These are phyloP conservation scores for Allomyces macrogynus DNA, from an alignment of 192 early-diverging fungal genomes.

Conservation along the genomic window DNA sequence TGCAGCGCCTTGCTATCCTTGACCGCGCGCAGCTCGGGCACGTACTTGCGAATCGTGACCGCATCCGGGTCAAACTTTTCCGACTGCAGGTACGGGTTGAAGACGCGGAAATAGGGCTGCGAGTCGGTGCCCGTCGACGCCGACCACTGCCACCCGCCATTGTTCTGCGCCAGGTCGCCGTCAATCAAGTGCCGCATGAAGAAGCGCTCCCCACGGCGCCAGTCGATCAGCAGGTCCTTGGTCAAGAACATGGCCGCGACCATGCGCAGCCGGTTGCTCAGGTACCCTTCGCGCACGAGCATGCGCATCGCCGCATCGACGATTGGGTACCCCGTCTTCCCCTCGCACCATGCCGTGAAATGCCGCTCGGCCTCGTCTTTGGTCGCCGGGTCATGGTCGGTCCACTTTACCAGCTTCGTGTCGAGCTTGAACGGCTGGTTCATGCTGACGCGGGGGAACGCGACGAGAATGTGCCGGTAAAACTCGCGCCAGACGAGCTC, in stretches of 20 bases:
- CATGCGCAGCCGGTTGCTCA: slow-evolving; percentile 46
- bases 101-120: slow-evolving; percentile 47
- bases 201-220: slow-evolving; percentile 43
- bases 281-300: slow-evolving; percentile 30
- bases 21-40: slow-evolving; percentile 31
- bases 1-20: slow-evolving; percentile 22
- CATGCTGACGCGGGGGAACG: slow-evolving; percentile 35
- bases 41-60: slow-evolving; percentile 34
- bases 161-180: slow-evolving; percentile 46
- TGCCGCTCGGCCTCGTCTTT: background rate
- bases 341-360: slow-evolving; percentile 38
- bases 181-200: slow-evolving; percentile 45
- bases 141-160: slow-evolving; percentile 50
- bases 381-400: slow-evolving; percentile 13
- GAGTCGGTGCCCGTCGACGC: slow-evolving; percentile 44
- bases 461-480: slow-evolving; percentile 32
- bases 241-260: slow-evolving; percentile 25
- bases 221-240: slow-evolving; percentile 33
- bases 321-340: slow-evolving; percentile 42
- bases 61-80: slow-evolving; percentile 35
- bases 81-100: slow-evolving; percentile 32
- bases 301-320: slow-evolving; percentile 49
- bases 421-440: slow-evolving; percentile 29
- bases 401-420: slow-evolving; percentile 30
- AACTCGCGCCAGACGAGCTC: slow-evolving; percentile 48